Conservation (phyloP, 1,284 basidiomycete species). For the Moesziomyces globuligerus region DNA sequence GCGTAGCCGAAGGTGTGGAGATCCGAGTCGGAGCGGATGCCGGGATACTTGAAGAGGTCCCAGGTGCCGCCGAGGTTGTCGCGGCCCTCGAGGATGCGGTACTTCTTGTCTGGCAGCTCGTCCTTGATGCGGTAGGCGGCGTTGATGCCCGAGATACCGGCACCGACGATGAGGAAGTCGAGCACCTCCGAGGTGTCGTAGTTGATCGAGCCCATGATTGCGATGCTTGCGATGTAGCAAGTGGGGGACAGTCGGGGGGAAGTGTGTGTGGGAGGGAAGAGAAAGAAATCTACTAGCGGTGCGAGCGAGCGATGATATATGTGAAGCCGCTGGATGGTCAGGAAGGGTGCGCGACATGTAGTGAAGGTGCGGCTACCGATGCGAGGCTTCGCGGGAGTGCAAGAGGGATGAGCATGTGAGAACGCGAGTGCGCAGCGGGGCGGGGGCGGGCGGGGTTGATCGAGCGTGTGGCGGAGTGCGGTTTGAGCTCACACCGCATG, state of each 20-base stretch:
- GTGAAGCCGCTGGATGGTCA: not conserved
- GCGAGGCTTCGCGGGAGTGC: not conserved
- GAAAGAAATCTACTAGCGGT: not conserved
- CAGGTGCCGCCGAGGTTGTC: constrained; percentile 59
- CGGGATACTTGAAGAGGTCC: constrained; percentile 60
- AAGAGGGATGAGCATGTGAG: not conserved
- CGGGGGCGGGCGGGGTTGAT: no score
- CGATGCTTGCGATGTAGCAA: not conserved
- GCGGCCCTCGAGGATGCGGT: constrained; percentile 50
- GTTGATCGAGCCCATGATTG: constrained; percentile 41
- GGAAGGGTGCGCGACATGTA: not conserved
- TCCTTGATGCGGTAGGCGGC: constrained; percentile 60
- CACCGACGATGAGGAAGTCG: constrained; percentile 62
- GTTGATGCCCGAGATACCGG: constrained; percentile 66
- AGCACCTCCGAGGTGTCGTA: constrained; percentile 39
- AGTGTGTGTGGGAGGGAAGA: not conserved
- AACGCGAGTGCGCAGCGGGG: not conserved
- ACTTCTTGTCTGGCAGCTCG: constrained; percentile 53
- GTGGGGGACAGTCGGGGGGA: not conserved
- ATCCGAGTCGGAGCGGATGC: constrained; percentile 46
- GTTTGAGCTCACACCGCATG: no score
- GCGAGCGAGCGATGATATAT: not conserved
- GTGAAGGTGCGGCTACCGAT: not conserved
- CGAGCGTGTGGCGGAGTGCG: not conserved
- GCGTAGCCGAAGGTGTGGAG: constrained; percentile 51